Evolutionary conservation across 768 basidiomycete genomes (phyloP).

Genomic region (Lactifluus subvellereus): DNA sequence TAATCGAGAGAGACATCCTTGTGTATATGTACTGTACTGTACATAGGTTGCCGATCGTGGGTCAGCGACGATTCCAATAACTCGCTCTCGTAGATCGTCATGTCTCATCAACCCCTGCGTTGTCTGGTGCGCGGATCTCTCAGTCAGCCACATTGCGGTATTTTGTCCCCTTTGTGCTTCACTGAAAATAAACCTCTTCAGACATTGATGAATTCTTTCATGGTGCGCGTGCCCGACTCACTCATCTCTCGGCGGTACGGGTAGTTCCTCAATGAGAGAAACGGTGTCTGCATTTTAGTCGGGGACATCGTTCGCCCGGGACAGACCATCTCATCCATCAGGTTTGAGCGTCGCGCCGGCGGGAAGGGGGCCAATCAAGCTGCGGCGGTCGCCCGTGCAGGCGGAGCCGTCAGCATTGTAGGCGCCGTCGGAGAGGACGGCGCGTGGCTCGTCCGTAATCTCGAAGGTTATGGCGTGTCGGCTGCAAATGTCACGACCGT

Average conservation of each 20-base stretch:
- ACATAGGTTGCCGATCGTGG: neutral
- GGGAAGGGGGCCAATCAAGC: constrained; percentile 66
- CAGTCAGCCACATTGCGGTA: constrained; percentile 1
- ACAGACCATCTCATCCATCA: constrained; percentile 51
- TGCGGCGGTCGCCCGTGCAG: constrained; percentile 49
- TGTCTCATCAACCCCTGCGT: constrained; percentile 1
- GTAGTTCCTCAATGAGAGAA: neutral
- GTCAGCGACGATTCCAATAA: too few species aligned
- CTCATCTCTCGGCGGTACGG: neutral
- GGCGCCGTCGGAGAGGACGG: constrained; percentile 53
- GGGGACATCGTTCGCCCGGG: constrained; percentile 49
- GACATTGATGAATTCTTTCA: constrained; percentile 57
- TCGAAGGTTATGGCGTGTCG: constrained; percentile 38
- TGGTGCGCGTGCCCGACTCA: constrained; percentile 31
- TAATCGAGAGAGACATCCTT: too few species aligned
- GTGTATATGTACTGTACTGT: too few species aligned
- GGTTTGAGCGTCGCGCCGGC: constrained; percentile 45
- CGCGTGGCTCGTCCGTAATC: constrained; percentile 40
- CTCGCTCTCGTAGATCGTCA: neutral
- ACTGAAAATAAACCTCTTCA: constrained; percentile 23
- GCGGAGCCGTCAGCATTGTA: constrained; percentile 42
- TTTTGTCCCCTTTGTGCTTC: neutral
- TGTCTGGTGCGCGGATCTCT: constrained; percentile 14
- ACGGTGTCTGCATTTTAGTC: constrained; percentile 33
- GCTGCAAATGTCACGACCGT: constrained; percentile 35